Conservation (phyloP, 1,284 basidiomycete species). For the Marasmius oreades region DNA sequence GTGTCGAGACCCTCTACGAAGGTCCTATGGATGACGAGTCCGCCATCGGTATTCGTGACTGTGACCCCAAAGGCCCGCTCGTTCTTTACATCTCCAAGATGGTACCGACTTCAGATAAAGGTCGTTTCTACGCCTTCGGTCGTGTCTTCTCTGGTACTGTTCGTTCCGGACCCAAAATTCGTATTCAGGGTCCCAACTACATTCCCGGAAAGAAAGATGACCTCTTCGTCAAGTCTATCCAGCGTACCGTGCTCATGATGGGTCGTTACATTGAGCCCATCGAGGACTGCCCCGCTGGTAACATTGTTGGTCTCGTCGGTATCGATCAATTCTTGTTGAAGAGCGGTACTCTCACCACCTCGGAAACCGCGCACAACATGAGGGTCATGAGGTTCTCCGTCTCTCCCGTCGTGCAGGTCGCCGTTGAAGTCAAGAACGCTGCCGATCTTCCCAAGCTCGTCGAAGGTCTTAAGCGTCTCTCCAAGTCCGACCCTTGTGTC, state of each 20-base stretch:
- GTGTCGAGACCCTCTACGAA: conserved; percentile 99
- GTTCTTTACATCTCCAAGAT: conserved; percentile 99
- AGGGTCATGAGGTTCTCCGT: conserved; percentile 99
- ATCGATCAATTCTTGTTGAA: conserved; percentile 99
- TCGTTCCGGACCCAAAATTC: conserved; percentile 95
- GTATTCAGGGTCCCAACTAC: conserved; percentile 99
- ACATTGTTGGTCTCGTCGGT: conserved; percentile 99
- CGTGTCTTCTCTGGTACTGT: conserved; percentile 99
- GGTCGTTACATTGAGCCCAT: conserved; percentile 98
- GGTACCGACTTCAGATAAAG: conserved; percentile 99
- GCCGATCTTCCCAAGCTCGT: conserved; percentile 99
- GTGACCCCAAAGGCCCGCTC: conserved; percentile 95
- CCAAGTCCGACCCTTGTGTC: conserved; percentile 99
- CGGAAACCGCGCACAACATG: conserved; percentile 99
- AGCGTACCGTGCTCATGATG: conserved; percentile 99
- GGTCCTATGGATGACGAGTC: conserved; percentile 99
- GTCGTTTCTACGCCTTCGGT: conserved; percentile 99
- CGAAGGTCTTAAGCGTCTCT: conserved; percentile 99
- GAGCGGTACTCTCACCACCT: conserved; percentile 96
- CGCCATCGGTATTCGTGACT: conserved; percentile 98
- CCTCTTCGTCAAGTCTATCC: conserved; percentile 96
- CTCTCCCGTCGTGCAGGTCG: conserved; percentile 98
- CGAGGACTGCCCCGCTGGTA: conserved; percentile 98
- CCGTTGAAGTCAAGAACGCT: conserved; percentile 99
- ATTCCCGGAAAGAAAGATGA: conserved; percentile 99